Evolutionary conservation across 805 yeast species (phyloP).

Genomic region (Metschnikowia matae): DNA sequence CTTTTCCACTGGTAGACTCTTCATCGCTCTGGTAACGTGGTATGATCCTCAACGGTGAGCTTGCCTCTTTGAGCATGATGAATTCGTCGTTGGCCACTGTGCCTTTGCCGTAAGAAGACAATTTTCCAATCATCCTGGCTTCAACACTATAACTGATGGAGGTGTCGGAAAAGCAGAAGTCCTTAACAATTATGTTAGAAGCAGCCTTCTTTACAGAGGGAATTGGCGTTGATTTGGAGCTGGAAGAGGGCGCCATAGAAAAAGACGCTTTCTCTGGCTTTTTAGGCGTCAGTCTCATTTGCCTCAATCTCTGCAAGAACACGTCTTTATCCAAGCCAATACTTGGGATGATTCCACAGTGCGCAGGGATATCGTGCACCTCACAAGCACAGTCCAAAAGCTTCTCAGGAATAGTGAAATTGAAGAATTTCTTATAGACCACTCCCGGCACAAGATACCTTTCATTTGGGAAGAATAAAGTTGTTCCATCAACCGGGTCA

Average conservation of each 20-base stretch:
- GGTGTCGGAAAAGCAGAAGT: constrained; percentile 25
- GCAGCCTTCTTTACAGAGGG: constrained; percentile 4
- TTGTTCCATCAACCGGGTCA: constrained; percentile 34
- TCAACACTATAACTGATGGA: constrained; percentile 28
- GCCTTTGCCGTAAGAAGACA: constrained; percentile 18
- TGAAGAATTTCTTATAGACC: constrained; percentile 34
- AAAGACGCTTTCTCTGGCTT: constrained; percentile 4
- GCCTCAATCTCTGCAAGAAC: constrained; percentile 21
- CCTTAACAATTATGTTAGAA: constrained; percentile 16
- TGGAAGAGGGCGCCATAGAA: not conserved
- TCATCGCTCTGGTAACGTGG: constrained; percentile 13
- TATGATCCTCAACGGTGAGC: constrained; percentile 21
- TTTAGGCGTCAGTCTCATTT: constrained; percentile 11
- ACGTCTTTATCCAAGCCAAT: constrained; percentile 25
- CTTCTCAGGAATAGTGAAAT: constrained; percentile 35
- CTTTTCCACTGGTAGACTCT: constrained; percentile 7
- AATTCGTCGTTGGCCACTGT: constrained; percentile 19
- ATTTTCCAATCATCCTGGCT: constrained; percentile 24
- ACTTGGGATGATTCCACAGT: constrained; percentile 23
- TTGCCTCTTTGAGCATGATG: constrained; percentile 22
- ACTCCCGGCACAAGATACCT: constrained; percentile 24
- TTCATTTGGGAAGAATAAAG: constrained; percentile 21
- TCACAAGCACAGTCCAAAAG: constrained; percentile 30
- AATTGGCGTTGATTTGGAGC: not conserved
- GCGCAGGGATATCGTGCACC: constrained; percentile 22